Percentiles rank a stretch among this genome's conserved stretches.
phyloP scores from a whole-genome alignment of 2,329 filamentous ascomycete genomes.

The Didymella keratinophila region DNA sequence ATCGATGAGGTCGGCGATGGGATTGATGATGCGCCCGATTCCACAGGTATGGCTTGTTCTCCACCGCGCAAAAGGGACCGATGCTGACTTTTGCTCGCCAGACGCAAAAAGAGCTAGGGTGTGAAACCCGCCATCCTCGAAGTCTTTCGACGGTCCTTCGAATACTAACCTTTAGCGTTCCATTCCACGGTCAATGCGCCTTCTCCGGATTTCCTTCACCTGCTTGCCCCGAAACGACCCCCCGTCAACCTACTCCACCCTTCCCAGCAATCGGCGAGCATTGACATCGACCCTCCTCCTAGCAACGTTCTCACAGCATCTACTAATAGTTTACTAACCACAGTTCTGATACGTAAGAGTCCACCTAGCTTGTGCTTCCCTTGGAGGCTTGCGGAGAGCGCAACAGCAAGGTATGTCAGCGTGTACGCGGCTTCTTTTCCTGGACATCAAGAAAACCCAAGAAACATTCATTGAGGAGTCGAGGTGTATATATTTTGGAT shows the following conservation, averaged over 20 bases:
- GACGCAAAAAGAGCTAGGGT: slow-evolving; percentile 45
- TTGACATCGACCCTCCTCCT: not conserved
- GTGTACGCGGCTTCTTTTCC: slow-evolving; percentile 1
- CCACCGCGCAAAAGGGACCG: slow-evolving; percentile 3
- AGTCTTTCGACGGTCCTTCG: slow-evolving; percentile 16
- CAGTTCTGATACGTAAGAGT: slow-evolving; percentile 7
- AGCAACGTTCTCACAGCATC: slow-evolving; percentile 3
- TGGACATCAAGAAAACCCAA: not conserved
- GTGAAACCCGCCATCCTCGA: slow-evolving; percentile 37
- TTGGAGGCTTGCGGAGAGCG: not conserved
- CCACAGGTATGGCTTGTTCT: slow-evolving; percentile 35
- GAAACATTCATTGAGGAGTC: not conserved
- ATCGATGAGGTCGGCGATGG: slow-evolving; percentile 45
- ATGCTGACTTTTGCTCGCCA: slow-evolving; percentile 27
- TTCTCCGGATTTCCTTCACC: not conserved
- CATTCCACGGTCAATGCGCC: not conserved
- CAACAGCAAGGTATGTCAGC: slow-evolving; percentile 19
- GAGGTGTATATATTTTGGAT: not conserved
- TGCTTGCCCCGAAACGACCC: not conserved
- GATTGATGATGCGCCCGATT: slow-evolving; percentile 35
- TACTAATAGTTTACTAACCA: slow-evolving; percentile 18
- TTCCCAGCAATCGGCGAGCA: not conserved
- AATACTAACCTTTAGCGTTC: slow-evolving; percentile 34
- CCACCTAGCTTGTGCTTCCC: not conserved
- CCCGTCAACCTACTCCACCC: not conserved